These are phyloP conservation scores for Effrenium voratum DNA, from an alignment of 73 alveolate species.

Conservation along the genomic window DNA sequence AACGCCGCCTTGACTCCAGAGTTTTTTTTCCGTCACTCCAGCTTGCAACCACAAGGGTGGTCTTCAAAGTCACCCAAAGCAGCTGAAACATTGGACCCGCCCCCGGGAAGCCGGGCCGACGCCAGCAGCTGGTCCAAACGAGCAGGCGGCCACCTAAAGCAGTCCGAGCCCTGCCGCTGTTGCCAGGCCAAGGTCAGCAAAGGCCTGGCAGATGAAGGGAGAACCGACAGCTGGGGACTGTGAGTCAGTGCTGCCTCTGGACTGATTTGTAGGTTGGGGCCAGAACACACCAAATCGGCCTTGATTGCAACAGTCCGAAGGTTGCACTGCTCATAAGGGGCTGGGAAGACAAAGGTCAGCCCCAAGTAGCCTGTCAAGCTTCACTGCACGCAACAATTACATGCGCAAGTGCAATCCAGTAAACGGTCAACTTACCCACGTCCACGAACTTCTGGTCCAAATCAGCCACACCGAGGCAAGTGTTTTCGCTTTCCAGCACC, in stretches of 20 bases:
- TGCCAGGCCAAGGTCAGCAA: conserved; percentile 30
- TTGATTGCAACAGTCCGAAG: no score
- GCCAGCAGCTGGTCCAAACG: background rate
- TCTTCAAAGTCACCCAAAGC: background rate
- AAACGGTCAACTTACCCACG: no score
- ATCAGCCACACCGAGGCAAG: background rate
- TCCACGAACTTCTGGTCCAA: background rate
- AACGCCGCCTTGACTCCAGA: background rate
- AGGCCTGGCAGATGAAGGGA: background rate
- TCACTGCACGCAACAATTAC: no score
- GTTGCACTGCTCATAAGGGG: no score
- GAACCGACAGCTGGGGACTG: background rate
- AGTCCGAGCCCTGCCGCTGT: background rate
- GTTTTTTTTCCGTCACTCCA: background rate
- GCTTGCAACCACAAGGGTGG: background rate
- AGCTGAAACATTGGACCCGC: background rate
- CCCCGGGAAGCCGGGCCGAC: background rate
- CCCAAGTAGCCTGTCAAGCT: no score
- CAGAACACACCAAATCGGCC: no score
- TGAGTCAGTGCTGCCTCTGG: background rate
- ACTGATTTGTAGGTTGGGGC: background rate
- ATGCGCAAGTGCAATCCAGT: no score
- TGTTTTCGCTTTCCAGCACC: background rate
- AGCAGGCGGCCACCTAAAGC: conserved; percentile 9
- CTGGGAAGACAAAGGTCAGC: no score